phyloP scores from a whole-genome alignment of 805 yeast species.

The Spencermartinsiella europaea region DNA sequence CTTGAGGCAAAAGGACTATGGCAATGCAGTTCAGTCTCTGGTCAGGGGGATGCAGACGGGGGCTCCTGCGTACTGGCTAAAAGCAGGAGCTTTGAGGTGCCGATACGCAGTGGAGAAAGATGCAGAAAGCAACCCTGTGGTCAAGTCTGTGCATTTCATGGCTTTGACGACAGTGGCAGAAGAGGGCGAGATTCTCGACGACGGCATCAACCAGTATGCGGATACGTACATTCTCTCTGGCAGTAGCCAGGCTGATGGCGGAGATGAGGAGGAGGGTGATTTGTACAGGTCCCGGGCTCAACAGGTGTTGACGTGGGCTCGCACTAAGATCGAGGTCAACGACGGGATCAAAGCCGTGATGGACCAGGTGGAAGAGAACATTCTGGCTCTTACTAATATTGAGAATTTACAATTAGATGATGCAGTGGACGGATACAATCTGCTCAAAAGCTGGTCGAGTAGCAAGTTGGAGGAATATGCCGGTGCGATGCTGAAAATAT shows the following conservation, averaged over 20 bases:
- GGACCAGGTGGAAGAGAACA: constrained; percentile 3
- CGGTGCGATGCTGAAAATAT: not conserved
- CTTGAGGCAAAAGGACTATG: constrained; percentile 43
- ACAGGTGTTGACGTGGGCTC: constrained; percentile 25
- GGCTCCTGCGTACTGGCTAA: constrained; percentile 24
- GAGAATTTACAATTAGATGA: not conserved
- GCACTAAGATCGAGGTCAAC: constrained; percentile 20
- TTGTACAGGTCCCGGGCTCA: not conserved
- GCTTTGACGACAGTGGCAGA: constrained; percentile 16
- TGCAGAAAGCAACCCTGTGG: constrained; percentile 39
- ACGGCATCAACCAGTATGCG: constrained; percentile 21
- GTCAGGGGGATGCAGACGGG: constrained; percentile 41
- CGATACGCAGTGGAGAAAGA: constrained; percentile 34
- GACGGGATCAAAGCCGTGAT: constrained; percentile 12
- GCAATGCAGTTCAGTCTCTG: constrained; percentile 47
- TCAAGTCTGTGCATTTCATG: constrained; percentile 26
- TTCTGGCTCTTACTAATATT: constrained; percentile 3
- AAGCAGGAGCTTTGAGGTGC: constrained; percentile 33
- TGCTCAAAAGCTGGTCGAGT: constrained; percentile 7
- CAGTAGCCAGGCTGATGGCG: constrained; percentile 8
- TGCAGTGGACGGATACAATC: not conserved
- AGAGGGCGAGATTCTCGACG: constrained; percentile 21
- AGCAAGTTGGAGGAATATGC: constrained; percentile 4
- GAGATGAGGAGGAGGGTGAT: not conserved
- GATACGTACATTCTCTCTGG: constrained; percentile 19